Percentiles rank a stretch among this genome's conserved stretches.
phyloP scores from a whole-genome alignment of 2,329 filamentous ascomycete species.

The Penicillium expansum region DNA sequence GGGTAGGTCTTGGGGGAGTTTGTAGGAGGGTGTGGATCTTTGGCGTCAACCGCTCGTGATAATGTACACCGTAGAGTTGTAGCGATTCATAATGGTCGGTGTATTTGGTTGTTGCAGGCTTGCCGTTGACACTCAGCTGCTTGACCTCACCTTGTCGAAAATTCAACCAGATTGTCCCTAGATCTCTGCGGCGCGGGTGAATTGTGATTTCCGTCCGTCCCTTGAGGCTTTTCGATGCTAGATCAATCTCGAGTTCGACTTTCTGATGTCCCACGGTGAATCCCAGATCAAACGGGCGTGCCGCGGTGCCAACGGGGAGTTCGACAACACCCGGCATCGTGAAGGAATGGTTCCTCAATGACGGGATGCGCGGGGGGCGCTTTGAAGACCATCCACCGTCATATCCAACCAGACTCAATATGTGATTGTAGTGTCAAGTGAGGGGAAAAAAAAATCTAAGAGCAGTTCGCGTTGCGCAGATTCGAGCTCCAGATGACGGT shows the following conservation, averaged over 20 bases:
- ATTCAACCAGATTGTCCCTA: slow-evolving; percentile 58
- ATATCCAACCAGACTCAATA: slow-evolving; percentile 35
- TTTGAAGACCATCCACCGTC: slow-evolving; percentile 36
- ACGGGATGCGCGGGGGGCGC: slow-evolving; percentile 40
- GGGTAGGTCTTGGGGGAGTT: slow-evolving; percentile 54
- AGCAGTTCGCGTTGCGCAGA: background rate
- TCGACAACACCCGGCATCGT: slow-evolving; percentile 44
- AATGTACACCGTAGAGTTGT: slow-evolving; percentile 59
- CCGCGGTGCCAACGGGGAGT: slow-evolving; percentile 28
- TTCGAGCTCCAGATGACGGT: background rate
- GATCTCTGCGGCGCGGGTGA: slow-evolving; percentile 58
- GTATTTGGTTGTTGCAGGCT: slow-evolving; percentile 40
- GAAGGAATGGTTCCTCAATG: slow-evolving; percentile 33
- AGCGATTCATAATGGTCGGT: slow-evolving; percentile 47
- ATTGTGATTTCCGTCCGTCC: slow-evolving; percentile 82
- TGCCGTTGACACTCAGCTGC: slow-evolving; percentile 49
- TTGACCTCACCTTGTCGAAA: slow-evolving; percentile 61
- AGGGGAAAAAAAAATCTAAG: background rate
- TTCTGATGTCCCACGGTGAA: slow-evolving; percentile 75
- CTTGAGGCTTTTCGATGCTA: slow-evolving; percentile 68
- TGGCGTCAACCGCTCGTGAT: slow-evolving; percentile 73
- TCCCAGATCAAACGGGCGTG: slow-evolving; percentile 33
- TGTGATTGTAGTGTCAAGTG: slow-evolving; percentile 2
- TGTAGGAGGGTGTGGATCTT: slow-evolving; percentile 61
- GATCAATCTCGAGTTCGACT: slow-evolving; percentile 86